Evolutionary conservation across 306 rosid genomes (phyloP).

Genomic region (Sicyos edulis): DNA sequence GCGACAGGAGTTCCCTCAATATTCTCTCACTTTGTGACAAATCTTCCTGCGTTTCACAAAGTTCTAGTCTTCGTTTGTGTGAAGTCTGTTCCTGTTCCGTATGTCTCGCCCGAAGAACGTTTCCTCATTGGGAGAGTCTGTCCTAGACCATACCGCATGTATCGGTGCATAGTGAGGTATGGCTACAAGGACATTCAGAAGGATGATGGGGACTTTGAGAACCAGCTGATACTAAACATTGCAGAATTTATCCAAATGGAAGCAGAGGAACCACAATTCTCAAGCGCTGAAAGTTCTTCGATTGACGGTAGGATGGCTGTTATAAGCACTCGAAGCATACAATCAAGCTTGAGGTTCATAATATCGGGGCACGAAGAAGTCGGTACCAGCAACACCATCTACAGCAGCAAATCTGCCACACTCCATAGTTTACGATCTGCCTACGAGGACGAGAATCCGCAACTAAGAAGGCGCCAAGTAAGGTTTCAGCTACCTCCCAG

Average conservation of each 20-base stretch:
- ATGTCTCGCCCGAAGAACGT: constrained; percentile 77
- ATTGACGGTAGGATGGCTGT: constrained; percentile 84
- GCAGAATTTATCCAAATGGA: constrained; percentile 85
- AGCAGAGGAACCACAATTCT: constrained; percentile 59
- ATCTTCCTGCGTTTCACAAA: constrained; percentile 83
- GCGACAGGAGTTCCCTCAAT: constrained; percentile 81
- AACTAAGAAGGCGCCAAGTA: constrained; percentile 47
- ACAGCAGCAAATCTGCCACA: constrained; percentile 57
- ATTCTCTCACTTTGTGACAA: constrained; percentile 86
- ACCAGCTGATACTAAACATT: constrained; percentile 69
- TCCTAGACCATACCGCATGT: constrained; percentile 78
- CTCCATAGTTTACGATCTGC: constrained; percentile 55
- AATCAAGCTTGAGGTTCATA: constrained; percentile 38
- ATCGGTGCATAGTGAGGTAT: constrained; percentile 74
- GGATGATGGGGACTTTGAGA: constrained; percentile 77
- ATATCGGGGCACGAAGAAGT: constrained; percentile 43
- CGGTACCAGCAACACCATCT: constrained; percentile 34
- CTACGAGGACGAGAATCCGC: constrained; percentile 64
- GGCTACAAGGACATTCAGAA: constrained; percentile 80
- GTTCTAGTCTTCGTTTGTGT: constrained; percentile 78
- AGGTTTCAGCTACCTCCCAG: constrained; percentile 57
- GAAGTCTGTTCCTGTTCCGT: constrained; percentile 80
- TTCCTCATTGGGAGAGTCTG: constrained; percentile 77
- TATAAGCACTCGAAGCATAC: constrained; percentile 48
- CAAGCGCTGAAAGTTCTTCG: constrained; percentile 51